Percentiles rank a stretch among this genome's conserved stretches.
Evolutionary conservation across 2,329 filamentous ascomycete species (phyloP).

Genomic region (Pestalotiopsis sp.): DNA sequence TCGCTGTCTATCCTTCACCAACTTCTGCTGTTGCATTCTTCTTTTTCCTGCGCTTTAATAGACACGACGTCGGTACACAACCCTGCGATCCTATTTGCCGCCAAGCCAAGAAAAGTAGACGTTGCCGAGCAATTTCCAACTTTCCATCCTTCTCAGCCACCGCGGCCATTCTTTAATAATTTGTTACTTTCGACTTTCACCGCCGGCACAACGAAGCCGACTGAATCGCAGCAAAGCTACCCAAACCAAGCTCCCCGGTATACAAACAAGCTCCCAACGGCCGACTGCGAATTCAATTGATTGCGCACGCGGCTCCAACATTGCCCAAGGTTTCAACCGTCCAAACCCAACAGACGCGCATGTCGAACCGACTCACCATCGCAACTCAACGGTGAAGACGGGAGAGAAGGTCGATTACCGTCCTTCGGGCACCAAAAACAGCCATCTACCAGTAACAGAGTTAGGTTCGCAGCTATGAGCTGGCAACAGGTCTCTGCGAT

Average conservation of each 20-base stretch:
- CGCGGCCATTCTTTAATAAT: conserved; percentile 7
- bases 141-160: not conserved
- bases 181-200: not conserved
- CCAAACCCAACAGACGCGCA: conserved; percentile 7
- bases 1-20: conserved; percentile 10
- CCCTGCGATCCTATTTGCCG: not conserved
- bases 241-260: conserved; percentile 22
- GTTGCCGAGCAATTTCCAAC: conserved; percentile 2
- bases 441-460: conserved; percentile 5
- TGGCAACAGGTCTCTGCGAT: conserved; percentile 40
- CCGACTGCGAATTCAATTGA: not conserved
- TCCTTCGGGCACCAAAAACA: conserved; percentile 4
- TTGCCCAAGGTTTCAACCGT: not conserved
- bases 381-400: conserved; percentile 12
- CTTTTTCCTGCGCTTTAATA: not conserved
- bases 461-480: conserved; percentile 29
- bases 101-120: conserved; percentile 8
- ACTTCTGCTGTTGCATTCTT: conserved; percentile 3
- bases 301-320: not conserved
- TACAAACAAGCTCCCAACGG: conserved; percentile 18
- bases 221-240: conserved; percentile 1
- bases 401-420: conserved; percentile 6
- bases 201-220: not conserved
- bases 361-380: conserved; percentile 12
- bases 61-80: conserved; percentile 5